Percentiles rank a stretch among this genome's conserved stretches.
Conservation (phyloP, 2,329 filamentous ascomycete species). For the Aplosporella prunicola region DNA sequence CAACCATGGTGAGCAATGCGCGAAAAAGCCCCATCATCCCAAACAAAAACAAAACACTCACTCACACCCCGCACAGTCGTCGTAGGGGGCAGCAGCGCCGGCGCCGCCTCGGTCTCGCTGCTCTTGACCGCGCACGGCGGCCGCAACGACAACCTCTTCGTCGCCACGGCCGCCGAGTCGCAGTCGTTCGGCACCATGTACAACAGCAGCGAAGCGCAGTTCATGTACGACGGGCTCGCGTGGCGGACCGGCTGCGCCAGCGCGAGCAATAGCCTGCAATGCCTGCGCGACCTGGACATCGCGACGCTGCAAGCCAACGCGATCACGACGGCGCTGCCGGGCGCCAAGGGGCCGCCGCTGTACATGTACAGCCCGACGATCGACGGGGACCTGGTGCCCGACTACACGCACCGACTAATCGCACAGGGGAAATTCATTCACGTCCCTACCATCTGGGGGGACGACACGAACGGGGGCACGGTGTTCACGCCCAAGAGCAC, state of each 20-base stretch:
- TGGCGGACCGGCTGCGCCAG: slow-evolving; percentile 39
- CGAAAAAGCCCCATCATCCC: not conserved
- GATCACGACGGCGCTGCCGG: slow-evolving; percentile 37
- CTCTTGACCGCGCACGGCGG: slow-evolving; percentile 37
- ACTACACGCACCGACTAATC: slow-evolving; percentile 42
- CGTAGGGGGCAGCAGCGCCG: slow-evolving; percentile 59
- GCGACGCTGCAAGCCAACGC: slow-evolving; percentile 38
- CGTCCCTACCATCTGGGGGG: slow-evolving; percentile 46
- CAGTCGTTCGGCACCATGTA: slow-evolving; percentile 43
- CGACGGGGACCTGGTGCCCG: slow-evolving; percentile 42
- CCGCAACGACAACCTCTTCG: slow-evolving; percentile 40
- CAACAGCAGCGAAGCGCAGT: slow-evolving; percentile 41
- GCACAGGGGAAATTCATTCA: slow-evolving; percentile 40
- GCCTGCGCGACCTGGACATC: slow-evolving; percentile 39
- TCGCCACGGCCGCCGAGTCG: slow-evolving; percentile 45
- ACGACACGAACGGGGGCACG: slow-evolving; percentile 57
- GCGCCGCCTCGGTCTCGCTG: slow-evolving; percentile 36
- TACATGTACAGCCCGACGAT: slow-evolving; percentile 45
- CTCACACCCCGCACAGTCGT: slow-evolving; percentile 40
- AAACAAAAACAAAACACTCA: not conserved
- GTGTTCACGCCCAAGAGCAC: slow-evolving; percentile 47
- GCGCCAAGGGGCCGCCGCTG: slow-evolving; percentile 33
- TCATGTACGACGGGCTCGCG: slow-evolving; percentile 43
- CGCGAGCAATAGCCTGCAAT: slow-evolving; percentile 35
- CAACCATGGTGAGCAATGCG: slow-evolving; percentile 31